Evolutionary conservation across 129 eudicot genomes (phyloP).

Genomic region (Flaveria robusta): DNA sequence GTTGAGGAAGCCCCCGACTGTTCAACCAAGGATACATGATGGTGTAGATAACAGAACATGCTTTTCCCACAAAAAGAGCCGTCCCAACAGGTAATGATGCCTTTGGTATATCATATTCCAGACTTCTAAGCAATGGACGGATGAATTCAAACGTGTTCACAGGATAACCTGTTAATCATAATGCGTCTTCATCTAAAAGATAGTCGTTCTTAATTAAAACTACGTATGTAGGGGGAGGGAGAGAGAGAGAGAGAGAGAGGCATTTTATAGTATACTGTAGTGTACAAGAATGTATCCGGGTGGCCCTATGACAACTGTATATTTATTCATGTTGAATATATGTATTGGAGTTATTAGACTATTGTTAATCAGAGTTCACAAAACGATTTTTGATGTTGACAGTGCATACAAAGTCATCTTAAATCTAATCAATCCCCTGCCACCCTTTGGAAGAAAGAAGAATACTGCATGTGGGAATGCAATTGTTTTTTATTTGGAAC

Average conservation of each 20-base stretch:
- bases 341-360: not conserved
- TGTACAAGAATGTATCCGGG: not conserved
- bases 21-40: slow-evolving; percentile 76
- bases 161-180: slow-evolving; percentile 62
- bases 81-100: slow-evolving; percentile 54
- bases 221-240: not conserved
- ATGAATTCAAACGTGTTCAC: slow-evolving; percentile 83
- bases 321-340: not conserved
- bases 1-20: slow-evolving; percentile 81
- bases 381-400: not conserved
- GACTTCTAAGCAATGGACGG: slow-evolving; percentile 56
- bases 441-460: not conserved
- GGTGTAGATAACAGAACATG: slow-evolving; percentile 58
- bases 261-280: not conserved
- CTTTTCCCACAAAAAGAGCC: slow-evolving; percentile 68
- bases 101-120: slow-evolving; percentile 83
- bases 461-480: not conserved
- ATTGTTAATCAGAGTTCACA: not conserved
- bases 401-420: not conserved
- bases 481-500: not conserved
- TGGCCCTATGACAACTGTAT: not conserved
- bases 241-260: not conserved
- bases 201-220: not conserved
- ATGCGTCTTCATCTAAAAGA: not conserved
- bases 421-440: not conserved